These are phyloP conservation scores for Asterophora parasitica DNA, from an alignment of 768 basidiomycete species.

Conservation along the genomic window DNA sequence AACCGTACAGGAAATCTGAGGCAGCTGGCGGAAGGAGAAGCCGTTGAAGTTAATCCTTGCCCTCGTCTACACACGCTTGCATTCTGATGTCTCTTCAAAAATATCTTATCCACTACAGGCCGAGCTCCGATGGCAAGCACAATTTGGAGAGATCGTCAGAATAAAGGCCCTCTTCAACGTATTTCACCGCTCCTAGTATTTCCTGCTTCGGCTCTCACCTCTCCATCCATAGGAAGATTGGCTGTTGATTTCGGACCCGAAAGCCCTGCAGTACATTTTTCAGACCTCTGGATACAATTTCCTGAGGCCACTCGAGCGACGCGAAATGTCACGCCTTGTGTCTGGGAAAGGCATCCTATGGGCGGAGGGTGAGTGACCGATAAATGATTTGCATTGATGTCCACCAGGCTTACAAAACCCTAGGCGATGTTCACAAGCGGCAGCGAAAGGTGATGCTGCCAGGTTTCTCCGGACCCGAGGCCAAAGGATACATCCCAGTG, in stretches of 20 bases:
- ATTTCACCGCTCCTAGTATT: slow-evolving; percentile 11
- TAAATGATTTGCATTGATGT: background rate
- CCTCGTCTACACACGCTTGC: background rate
- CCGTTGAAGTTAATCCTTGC: slow-evolving; percentile 24
- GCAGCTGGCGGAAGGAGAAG: slow-evolving; percentile 28
- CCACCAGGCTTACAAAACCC: background rate
- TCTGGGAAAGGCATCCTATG: slow-evolving; percentile 33
- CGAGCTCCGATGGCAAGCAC: slow-evolving; percentile 41
- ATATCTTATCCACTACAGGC: slow-evolving; percentile 19
- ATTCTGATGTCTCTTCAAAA: no score
- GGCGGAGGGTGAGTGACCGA: slow-evolving; percentile 32
- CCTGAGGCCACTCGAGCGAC: slow-evolving; percentile 33
- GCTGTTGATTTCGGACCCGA: slow-evolving; percentile 43
- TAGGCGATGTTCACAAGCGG: slow-evolving; percentile 38
- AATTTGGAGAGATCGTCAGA: slow-evolving; percentile 36
- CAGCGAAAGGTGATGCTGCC: slow-evolving; percentile 43
- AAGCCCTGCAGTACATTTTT: slow-evolving; percentile 43
- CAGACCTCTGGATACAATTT: slow-evolving; percentile 40
- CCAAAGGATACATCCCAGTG: slow-evolving; percentile 34
- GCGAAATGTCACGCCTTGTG: slow-evolving; percentile 30
- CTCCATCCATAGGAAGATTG: slow-evolving; percentile 32
- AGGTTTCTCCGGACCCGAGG: slow-evolving; percentile 42
- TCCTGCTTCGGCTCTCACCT: background rate
- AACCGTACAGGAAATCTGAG: slow-evolving; percentile 21
- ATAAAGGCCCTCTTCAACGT: slow-evolving; percentile 36